Evolutionary conservation across 2,329 filamentous ascomycete genomes (phyloP), one percentile per base, ranked within the genome.

Genomic region (Metarhizium album): DNA sequence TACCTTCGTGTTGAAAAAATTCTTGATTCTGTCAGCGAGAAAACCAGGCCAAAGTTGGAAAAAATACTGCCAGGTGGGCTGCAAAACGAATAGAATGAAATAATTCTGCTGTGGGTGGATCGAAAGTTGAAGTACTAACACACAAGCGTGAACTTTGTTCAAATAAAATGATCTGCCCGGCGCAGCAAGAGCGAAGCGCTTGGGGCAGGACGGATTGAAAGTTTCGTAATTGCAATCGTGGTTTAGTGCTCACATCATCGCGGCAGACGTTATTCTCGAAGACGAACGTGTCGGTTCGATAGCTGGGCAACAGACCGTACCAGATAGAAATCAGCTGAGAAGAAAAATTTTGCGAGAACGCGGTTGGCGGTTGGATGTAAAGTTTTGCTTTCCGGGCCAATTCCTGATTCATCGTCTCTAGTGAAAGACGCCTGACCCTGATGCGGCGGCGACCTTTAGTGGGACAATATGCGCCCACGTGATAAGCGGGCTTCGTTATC

Each of bases 401-500:
- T 31, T 52, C 18, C 24, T 37, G 52, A 47, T 48, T 53, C 53
- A 49, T 35, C 51, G 54, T 46, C 47, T 48, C 51, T 47, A 18
- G 47, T 49, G 49, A 53, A 51, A 27, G 35, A 38, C 31, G 38
- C 48, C 51, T 55, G 46, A 60, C 47, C n/a, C 52, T 58, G 53
- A 53, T 53, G 51, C 49, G 54, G 59, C 61, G 57, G 58, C 60
- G 56, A 53, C 61, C 55, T 62, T 63, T 67, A 61, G 67, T 68
- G 67, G 67, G 66, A 68, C 62, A 65, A 59, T 63, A 62, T 67
- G 62, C 63, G 60, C 62, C 65, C 67, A 70, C 67, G 67, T 70
- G 67, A 70, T 68, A 66, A 63, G 62, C 53, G 57, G 54, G 52
- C 47, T 49, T 37, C 45, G 49, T 61, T 66, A 52, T 65, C 64